Percentiles rank a stretch among this genome's conserved stretches.
phyloP scores from a whole-genome alignment of 768 basidiomycete species.

The Melanogaster broomeanus region DNA sequence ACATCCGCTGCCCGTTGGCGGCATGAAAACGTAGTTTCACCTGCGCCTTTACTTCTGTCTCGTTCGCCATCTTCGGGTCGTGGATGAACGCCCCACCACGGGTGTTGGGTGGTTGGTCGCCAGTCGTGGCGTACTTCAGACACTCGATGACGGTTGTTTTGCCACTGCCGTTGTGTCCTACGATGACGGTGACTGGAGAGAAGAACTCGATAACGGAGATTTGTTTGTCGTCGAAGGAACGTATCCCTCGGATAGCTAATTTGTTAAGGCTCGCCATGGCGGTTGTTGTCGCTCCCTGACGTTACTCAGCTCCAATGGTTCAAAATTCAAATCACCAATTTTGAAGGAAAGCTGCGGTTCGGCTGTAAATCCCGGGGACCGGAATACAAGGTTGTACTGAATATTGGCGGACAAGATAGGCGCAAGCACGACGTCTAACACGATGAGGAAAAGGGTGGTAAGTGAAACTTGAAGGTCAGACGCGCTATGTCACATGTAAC shows the following conservation, averaged over 20 bases:
- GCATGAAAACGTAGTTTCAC: constrained; percentile 93
- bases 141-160: constrained; percentile 99
- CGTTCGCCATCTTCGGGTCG: constrained; percentile 99
- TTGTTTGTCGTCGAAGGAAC: constrained; percentile 95
- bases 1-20: constrained; percentile 87
- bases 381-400: too few species aligned
- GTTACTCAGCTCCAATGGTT: not conserved
- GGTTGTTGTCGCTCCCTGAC: not conserved
- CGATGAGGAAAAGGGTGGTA: too few species aligned
- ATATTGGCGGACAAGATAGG: too few species aligned
- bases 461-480: too few species aligned
- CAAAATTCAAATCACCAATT: too few species aligned
- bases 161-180: constrained; percentile 97
- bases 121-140: constrained; percentile 97
- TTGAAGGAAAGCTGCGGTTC: too few species aligned
- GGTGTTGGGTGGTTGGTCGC: constrained; percentile 96
- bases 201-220: constrained; percentile 96
- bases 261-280: constrained; percentile 85
- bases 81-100: constrained; percentile 99
- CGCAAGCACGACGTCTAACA: too few species aligned
- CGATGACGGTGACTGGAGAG: constrained; percentile 96
- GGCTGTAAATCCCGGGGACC: too few species aligned
- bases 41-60: constrained; percentile 98
- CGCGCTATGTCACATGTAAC: too few species aligned
- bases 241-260: constrained; percentile 91